Evolutionary conservation across 2,329 filamentous ascomycete genomes (phyloP).

Genomic region (Thermochaetoides dissita): DNA sequence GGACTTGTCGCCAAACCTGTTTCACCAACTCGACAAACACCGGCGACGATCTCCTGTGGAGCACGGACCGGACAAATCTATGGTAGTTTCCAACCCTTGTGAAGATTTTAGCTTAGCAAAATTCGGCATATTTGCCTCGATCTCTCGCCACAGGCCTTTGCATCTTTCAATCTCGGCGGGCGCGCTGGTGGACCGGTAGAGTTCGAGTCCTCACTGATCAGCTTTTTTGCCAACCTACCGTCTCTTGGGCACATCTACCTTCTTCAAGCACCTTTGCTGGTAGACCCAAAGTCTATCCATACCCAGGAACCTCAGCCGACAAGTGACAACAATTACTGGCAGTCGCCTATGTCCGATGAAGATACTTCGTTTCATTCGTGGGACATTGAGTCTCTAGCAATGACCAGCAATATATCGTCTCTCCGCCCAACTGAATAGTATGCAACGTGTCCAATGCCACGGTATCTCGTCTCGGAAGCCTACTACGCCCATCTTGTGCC

Average conservation of each 20-base stretch:
- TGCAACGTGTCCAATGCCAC: neutral
- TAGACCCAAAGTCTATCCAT: too few relatives aligned
- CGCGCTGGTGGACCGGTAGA: neutral
- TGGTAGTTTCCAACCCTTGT: neutral
- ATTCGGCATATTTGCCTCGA: slow-evolving; percentile 3
- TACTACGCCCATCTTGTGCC: slow-evolving; percentile 1
- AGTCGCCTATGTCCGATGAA: too few relatives aligned
- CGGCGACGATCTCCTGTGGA: too few relatives aligned
- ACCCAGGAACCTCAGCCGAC: too few relatives aligned
- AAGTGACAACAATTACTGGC: too few relatives aligned
- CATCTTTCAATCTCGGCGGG: neutral
- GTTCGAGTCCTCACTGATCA: slow-evolving; percentile 1
- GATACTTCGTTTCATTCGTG: too few relatives aligned
- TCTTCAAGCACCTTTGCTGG: neutral
- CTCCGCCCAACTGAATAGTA: neutral
- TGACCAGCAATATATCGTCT: too few relatives aligned
- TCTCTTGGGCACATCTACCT: slow-evolving; percentile 1
- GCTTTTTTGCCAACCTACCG: slow-evolving; percentile 1
- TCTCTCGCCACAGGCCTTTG: neutral
- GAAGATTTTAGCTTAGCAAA: neutral
- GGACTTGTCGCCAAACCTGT: neutral
- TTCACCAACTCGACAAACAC: neutral
- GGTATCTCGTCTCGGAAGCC: neutral
- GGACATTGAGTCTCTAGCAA: too few relatives aligned
- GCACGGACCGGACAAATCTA: too few relatives aligned